phyloP scores from a whole-genome alignment of 768 basidiomycete species.

The Glaciozyma martinii region DNA sequence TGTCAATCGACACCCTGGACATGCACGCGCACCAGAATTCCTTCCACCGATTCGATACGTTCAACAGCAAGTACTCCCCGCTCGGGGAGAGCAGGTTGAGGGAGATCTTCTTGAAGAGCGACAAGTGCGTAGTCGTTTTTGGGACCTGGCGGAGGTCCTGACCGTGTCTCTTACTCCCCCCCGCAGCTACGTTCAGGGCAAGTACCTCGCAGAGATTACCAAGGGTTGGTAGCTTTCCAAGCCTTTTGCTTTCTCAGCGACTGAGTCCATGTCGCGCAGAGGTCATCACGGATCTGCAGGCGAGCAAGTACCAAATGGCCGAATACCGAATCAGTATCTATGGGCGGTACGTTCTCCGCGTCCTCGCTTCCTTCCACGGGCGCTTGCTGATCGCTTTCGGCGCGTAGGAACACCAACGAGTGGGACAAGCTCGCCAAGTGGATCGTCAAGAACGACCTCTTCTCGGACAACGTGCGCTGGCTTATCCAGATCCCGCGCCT shows the following conservation, averaged over 20 bases:
- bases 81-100: slow-evolving; percentile 84
- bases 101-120: slow-evolving; percentile 97
- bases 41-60: slow-evolving; percentile 97
- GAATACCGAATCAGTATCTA: slow-evolving; percentile 98
- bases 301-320: slow-evolving; percentile 93
- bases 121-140: slow-evolving; percentile 49
- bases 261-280: slow-evolving; percentile 47
- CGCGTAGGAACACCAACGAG: slow-evolving; percentile 47
- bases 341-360: slow-evolving; percentile 48
- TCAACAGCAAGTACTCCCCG: slow-evolving; percentile 57
- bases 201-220: slow-evolving; percentile 89
- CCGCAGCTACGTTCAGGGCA: slow-evolving; percentile 59
- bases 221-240: slow-evolving; percentile 51
- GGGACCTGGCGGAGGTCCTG: not conserved
- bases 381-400: slow-evolving; percentile 30
- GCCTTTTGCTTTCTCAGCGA: not conserved
- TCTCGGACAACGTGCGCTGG: slow-evolving; percentile 96
- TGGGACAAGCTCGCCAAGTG: slow-evolving; percentile 99
- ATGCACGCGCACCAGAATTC: slow-evolving; percentile 99
- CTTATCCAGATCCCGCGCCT: slow-evolving; percentile 88
- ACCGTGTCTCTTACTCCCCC: not conserved
- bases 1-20: slow-evolving; percentile 96
- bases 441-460: slow-evolving; percentile 86
- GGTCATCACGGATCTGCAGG: slow-evolving; percentile 93
- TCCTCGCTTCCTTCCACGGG: slow-evolving; percentile 18